phyloP scores from a whole-genome alignment of 768 basidiomycete genomes.

The Pleurotus eryngii region DNA sequence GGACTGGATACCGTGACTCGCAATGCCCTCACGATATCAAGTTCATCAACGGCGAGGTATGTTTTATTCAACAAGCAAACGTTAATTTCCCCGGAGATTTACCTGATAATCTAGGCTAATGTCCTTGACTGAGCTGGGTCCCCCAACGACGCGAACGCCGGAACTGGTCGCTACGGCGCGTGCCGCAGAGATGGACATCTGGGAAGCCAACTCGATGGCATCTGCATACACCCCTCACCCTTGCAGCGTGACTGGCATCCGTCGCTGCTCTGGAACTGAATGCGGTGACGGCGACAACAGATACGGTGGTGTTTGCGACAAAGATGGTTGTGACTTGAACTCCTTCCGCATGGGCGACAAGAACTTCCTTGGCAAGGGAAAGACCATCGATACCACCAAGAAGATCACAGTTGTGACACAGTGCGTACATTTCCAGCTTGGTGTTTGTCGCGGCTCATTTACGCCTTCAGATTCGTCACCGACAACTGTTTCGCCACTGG shows the following conservation, averaged over 20 bases:
- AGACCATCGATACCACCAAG: conserved; percentile 35
- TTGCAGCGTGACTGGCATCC: conserved; percentile 29
- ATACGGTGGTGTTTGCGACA: conserved; percentile 37
- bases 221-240: conserved; percentile 40
- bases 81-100: conserved; percentile 1
- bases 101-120: neutral
- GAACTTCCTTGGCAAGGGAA: conserved; percentile 37
- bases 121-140: conserved; percentile 8
- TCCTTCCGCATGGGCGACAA: conserved; percentile 39
- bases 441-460: neutral
- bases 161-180: conserved; percentile 32
- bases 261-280: conserved; percentile 29
- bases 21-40: conserved; percentile 46
- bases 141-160: conserved; percentile 29
- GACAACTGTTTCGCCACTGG: conserved; percentile 14
- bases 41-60: conserved; percentile 37
- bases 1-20: conserved; percentile 13
- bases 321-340: conserved; percentile 49
- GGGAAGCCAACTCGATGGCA: conserved; percentile 40
- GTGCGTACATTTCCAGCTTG: neutral
- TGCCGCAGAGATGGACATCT: conserved; percentile 49
- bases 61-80: conserved; percentile 23
- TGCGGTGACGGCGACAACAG: conserved; percentile 24
- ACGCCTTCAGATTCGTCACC: conserved; percentile 33
- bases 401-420: conserved; percentile 34